phyloP scores from a whole-genome alignment of 2,329 filamentous ascomycete species.

The Epichloe uncinata region DNA sequence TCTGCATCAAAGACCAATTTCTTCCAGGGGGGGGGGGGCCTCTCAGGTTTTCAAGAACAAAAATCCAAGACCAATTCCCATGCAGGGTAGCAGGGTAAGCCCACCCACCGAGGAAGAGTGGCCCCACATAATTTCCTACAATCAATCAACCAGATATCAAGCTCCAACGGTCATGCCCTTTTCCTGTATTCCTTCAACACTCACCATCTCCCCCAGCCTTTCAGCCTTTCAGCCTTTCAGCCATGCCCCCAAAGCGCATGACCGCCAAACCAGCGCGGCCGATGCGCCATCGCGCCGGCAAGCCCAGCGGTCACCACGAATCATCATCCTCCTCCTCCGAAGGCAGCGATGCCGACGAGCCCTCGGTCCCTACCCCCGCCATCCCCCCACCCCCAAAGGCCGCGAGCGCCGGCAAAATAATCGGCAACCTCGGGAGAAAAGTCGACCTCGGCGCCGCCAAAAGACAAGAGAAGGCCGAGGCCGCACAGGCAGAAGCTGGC shows the following conservation, averaged over 20 bases:
- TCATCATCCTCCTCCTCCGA: constrained; percentile 43
- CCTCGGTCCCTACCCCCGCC: constrained; percentile 16
- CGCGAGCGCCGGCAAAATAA: constrained; percentile 41
- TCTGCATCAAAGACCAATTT: no score
- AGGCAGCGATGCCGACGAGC: constrained; percentile 26
- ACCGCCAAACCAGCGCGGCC: constrained; percentile 79
- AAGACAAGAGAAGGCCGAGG: constrained; percentile 21
- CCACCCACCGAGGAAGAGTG: neutral
- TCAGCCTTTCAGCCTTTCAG: neutral
- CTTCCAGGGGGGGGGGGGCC: no score
- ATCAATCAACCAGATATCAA: neutral
- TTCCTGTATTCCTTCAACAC: neutral
- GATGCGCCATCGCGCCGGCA: constrained; percentile 75
- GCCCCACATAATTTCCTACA: neutral
- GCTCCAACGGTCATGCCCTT: neutral
- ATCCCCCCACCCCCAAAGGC: constrained; percentile 44
- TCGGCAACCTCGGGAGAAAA: constrained; percentile 31
- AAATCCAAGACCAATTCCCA: no score
- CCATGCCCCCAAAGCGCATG: constrained; percentile 65
- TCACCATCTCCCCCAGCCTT: neutral
- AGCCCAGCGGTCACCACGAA: constrained; percentile 45
- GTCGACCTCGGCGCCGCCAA: constrained; percentile 30
- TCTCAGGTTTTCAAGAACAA: no score
- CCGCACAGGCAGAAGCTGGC: constrained; percentile 32
- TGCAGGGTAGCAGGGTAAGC: neutral